phyloP scores from a whole-genome alignment of 2,329 filamentous ascomycete species.

The Thelonectria rubi region DNA sequence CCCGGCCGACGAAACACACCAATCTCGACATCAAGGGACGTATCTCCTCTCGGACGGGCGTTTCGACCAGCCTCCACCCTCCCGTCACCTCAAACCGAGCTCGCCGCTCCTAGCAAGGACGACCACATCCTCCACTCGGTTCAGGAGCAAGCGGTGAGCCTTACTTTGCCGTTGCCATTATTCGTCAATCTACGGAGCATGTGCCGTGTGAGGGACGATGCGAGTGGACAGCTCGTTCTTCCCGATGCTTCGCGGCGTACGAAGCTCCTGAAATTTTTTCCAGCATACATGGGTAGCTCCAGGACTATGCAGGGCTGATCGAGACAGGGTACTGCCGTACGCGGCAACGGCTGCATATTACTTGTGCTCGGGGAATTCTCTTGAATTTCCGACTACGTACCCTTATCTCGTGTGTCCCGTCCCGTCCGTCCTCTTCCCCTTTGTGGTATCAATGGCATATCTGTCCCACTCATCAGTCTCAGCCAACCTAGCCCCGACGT shows the following conservation, averaged over 20 bases:
- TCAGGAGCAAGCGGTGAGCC: slow-evolving; percentile 16
- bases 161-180: neutral
- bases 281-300: neutral
- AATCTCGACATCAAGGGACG: neutral
- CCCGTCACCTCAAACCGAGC: neutral
- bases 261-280: neutral
- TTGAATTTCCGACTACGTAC: slow-evolving; percentile 17
- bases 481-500: slow-evolving; percentile 8
- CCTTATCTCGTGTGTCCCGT: slow-evolving; percentile 24
- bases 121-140: slow-evolving; percentile 1
- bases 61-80: neutral
- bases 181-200: slow-evolving; percentile 9
- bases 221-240: slow-evolving; percentile 5
- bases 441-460: slow-evolving; percentile 24
- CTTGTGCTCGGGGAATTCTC: slow-evolving; percentile 21
- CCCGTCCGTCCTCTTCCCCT: slow-evolving; percentile 8
- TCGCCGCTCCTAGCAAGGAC: slow-evolving; percentile 7
- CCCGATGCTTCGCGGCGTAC: neutral
- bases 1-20: slow-evolving; percentile 13
- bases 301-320: slow-evolving; percentile 25
- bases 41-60: neutral
- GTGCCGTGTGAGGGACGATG: slow-evolving; percentile 3
- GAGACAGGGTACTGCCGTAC: slow-evolving; percentile 25
- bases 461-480: slow-evolving; percentile 21
- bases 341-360: slow-evolving; percentile 18